Evolutionary conservation across 805 yeast species (phyloP).

Genomic region (Starmera dryadoides): DNA sequence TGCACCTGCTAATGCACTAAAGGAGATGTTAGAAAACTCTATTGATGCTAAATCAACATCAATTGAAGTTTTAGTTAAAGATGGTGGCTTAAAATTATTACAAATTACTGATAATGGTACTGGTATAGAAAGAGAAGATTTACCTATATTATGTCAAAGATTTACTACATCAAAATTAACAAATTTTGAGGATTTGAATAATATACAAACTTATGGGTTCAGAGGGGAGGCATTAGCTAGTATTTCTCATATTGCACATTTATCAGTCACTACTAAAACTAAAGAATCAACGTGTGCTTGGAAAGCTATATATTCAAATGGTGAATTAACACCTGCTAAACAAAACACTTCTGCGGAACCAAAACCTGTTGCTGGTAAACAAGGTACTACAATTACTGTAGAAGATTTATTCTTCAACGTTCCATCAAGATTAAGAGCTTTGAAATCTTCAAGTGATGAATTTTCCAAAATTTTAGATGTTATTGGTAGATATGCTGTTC

Average conservation of each 20-base stretch:
- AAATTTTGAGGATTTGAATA: slow-evolving; percentile 65
- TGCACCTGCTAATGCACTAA: slow-evolving; percentile 90
- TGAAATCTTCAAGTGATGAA: slow-evolving; percentile 66
- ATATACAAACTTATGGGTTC: slow-evolving; percentile 81
- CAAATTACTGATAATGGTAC: slow-evolving; percentile 87
- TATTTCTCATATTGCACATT: slow-evolving; percentile 81
- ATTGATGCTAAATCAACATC: slow-evolving; percentile 76
- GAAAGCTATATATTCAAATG: slow-evolving; percentile 60
- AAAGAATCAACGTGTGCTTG: slow-evolving; percentile 57
- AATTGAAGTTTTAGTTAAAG: slow-evolving; percentile 77
- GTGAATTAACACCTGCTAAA: slow-evolving; percentile 44
- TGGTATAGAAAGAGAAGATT: slow-evolving; percentile 71
- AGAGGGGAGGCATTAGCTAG: slow-evolving; percentile 96
- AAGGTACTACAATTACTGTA: slow-evolving; percentile 78
- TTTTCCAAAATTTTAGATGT: slow-evolving; percentile 73
- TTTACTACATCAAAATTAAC: slow-evolving; percentile 85
- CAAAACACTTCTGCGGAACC: slow-evolving; percentile 37
- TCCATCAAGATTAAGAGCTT: slow-evolving; percentile 66
- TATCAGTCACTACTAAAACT: slow-evolving; percentile 74
- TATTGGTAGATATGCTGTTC: slow-evolving; percentile 76
- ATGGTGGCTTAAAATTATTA: slow-evolving; percentile 83
- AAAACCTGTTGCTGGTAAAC: slow-evolving; percentile 75
- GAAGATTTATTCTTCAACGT: slow-evolving; percentile 88
- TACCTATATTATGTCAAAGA: slow-evolving; percentile 77
- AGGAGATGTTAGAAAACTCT: slow-evolving; percentile 88